phyloP scores from a whole-genome alignment of 495 filamentous ascomycete species.

The Evernia prunastri region DNA sequence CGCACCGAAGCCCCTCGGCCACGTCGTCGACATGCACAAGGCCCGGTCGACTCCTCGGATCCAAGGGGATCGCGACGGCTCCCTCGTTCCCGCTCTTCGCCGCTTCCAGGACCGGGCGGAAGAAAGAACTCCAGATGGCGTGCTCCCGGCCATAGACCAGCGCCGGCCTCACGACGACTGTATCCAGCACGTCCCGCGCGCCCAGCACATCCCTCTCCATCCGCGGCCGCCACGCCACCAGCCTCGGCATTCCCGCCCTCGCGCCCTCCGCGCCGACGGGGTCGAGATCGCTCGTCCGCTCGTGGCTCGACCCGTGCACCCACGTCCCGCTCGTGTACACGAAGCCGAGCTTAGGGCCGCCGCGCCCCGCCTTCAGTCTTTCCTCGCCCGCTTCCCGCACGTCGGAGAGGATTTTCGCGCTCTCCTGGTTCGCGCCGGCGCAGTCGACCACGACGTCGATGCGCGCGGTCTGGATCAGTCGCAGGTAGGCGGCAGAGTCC shows the following conservation, averaged over 20 bases:
- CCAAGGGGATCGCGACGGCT: too few species aligned
- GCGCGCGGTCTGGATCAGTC: constrained; percentile 24
- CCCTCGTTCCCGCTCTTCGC: too few species aligned
- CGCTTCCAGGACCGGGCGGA: too few species aligned
- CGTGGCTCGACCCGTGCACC: constrained; percentile 34
- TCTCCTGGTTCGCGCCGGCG: constrained; percentile 25
- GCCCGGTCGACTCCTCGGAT: too few species aligned
- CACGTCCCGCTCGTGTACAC: constrained; percentile 39
- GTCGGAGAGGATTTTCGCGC: constrained; percentile 22
- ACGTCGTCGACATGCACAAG: constrained; percentile 30
- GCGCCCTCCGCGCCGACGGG: too few species aligned
- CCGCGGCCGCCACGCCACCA: constrained; percentile 28
- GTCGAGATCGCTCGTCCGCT: constrained; percentile 25
- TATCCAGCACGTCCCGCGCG: constrained; percentile 33
- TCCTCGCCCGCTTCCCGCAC: constrained; percentile 27
- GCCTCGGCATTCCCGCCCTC: constrained; percentile 28
- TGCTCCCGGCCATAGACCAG: too few species aligned
- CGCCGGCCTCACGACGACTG: constrained; percentile 11
- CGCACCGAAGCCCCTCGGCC: constrained; percentile 31
- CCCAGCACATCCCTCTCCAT: constrained; percentile 35
- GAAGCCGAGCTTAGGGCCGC: constrained; percentile 36
- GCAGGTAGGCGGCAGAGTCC: constrained; percentile 18
- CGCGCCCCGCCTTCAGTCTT: constrained; percentile 24
- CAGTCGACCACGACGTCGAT: constrained; percentile 39
- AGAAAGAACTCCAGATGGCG: too few species aligned